Evolutionary conservation across 768 basidiomycete genomes (phyloP), one percentile per base, ranked within the genome.

Genomic region (Agrocybe praecox): DNA sequence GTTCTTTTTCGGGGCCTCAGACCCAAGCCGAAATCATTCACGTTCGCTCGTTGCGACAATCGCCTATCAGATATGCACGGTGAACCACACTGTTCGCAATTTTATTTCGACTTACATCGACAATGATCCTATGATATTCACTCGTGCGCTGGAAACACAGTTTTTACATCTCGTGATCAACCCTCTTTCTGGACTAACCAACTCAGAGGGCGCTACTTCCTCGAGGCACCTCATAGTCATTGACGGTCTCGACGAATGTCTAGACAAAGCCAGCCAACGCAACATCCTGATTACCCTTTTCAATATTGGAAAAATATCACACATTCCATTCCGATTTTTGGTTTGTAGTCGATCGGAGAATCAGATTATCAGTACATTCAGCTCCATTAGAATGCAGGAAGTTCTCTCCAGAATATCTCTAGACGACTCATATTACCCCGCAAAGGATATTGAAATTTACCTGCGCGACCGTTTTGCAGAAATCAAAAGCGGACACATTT

Each of bases 181-280:
- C 0, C 62, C 55, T 9, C 43, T 45, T 2, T 47, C 8, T 29
- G 2, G 6, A 12, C 22, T 21, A 11, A 26, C 12, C 6, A 12
- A 2, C 11, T 14, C 17, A 12, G 32, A 6, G 12, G 40, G 12
- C n/a, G 49, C 6, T 11, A 44, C 18, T 2, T 19, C 42, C 18
- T 43, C 50, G 26, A 29, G 26, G 10, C 26, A 49, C n/a, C 23
- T 60, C 17, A 47, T 60, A n/a, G 43, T 65, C 43, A 32, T 65
- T 17, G 63, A 65, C 45, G 63, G 63, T 2, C 50, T 65, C 3
- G 63, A 65, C 24, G 60, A 65, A 48, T 65, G 65, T 34, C 29
- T 22, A 6, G 55, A 51, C 11, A 17, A 36, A 23, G 48, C 45
- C 1, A 43, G 32, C 19, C 58, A 62, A 26, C 22, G 29, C 2